A percentile compares a stretch with the other conserved stretches of the same genome.
phyloP scores from a whole-genome alignment of 2,329 filamentous ascomycete species.

The Lachnellula occidentalis region DNA sequence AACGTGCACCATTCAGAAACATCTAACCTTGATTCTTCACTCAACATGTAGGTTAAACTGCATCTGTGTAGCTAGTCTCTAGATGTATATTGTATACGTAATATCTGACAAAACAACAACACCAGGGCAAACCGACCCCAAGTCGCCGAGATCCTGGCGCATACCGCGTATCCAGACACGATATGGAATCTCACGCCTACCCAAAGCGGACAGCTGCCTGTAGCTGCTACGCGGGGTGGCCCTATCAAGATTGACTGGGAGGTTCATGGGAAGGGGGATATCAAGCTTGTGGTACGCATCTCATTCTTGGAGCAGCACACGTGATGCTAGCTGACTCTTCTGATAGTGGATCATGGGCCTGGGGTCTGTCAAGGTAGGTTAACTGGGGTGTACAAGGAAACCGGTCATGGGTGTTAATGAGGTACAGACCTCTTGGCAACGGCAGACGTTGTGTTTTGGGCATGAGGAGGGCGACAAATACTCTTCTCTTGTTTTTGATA shows the following conservation, averaged over 20 bases:
- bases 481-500: slow-evolving; percentile 73
- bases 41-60: too few relatives aligned
- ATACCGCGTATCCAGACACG: slow-evolving; percentile 61
- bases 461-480: slow-evolving; percentile 64
- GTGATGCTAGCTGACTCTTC: slow-evolving; percentile 4
- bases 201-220: slow-evolving; percentile 52
- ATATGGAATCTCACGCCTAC: slow-evolving; percentile 66
- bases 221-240: slow-evolving; percentile 66
- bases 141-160: slow-evolving; percentile 53
- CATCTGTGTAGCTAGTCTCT: too few relatives aligned
- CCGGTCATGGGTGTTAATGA: neutral
- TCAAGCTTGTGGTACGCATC: slow-evolving; percentile 60
- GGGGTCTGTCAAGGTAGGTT: slow-evolving; percentile 49
- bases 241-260: slow-evolving; percentile 75
- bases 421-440: slow-evolving; percentile 63
- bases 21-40: too few relatives aligned
- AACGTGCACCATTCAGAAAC: too few relatives aligned
- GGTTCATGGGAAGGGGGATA: slow-evolving; percentile 68
- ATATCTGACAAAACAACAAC: neutral
- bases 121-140: slow-evolving; percentile 32
- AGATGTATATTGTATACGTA: neutral
- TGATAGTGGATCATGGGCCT: slow-evolving; percentile 74
- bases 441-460: slow-evolving; percentile 76
- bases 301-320: too few relatives aligned
- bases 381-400: neutral